Base-by-base conservation (phyloP, 129 eudicot species). In the Flaveria brownii region DNA sequence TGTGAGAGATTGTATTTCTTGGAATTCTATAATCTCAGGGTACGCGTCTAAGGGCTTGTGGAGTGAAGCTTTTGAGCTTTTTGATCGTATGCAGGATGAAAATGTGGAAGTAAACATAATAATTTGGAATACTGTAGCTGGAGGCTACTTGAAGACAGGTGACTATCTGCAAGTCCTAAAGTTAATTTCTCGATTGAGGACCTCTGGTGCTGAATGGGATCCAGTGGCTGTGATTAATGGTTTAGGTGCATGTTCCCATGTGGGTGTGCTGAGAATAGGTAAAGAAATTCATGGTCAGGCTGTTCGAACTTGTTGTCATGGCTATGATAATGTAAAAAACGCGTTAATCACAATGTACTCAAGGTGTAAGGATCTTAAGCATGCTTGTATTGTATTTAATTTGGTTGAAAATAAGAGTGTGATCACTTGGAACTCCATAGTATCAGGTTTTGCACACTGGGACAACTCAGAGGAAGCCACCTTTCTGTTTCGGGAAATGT, bases 361-460 rank as follows among this genome's bases (percentile, higher is more conserved):
- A 5, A 74, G 93, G 65, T 87, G 92, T 78, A 72, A 77, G 61
- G 88, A 90, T 80, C 87, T 85, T 76, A 85, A 42, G 68, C 85
- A 79, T 82, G 92, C 92, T 12, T 41, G 70, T 52, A n/a, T 71
- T 11, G 46, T 80, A 39, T 87, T 90, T 60, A 64, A 75, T 45
- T 76, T 75, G 28, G 72, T 83, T 8, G 82, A 81, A 51, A 54
- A 45, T 57, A 87, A 81, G 60, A 77, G 77, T 61, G 64, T 87
- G n/a, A 69, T 87, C 70, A 78, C 86, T 4, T 87, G 92, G 92
- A 90, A 88, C 73, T 88, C 93, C 43, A 88, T 87, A 2, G 84
- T 90, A 67, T 84, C 96, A 36, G 91, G 93, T 63, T 86, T 80
- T 41, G 64, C 93, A 47, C 83, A 77, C 25, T 82, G 78, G 80